These are phyloP conservation scores for Castanea mollissima DNA, from an alignment of 306 rosid genomes.

Conservation along the genomic window DNA sequence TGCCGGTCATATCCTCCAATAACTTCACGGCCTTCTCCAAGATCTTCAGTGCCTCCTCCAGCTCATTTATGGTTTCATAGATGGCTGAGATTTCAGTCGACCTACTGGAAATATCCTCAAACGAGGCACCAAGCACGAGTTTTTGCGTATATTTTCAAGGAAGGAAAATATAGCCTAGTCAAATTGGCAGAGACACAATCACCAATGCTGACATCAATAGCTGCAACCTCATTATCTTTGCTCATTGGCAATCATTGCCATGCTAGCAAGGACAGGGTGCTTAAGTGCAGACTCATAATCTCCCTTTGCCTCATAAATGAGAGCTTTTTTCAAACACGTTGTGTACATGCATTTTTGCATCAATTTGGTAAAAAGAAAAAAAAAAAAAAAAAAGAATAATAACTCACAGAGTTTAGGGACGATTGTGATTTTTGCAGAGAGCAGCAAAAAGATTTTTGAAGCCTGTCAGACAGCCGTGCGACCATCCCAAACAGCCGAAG, in stretches of 20 bases:
- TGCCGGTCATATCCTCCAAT: conserved; percentile 43
- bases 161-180: conserved; percentile 80
- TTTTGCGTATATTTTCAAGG: conserved; percentile 60
- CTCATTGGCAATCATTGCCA: conserved; percentile 86
- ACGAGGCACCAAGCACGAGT: conserved; percentile 41
- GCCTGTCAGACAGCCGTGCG: no score
- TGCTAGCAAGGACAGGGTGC: conserved; percentile 84
- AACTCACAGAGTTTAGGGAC: no score
- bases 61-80: conserved; percentile 65
- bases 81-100: conserved; percentile 63
- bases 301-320: conserved; percentile 76
- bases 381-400: no score
- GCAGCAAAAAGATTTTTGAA: no score
- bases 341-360: no score
- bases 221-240: conserved; percentile 74
- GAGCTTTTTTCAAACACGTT: conserved; percentile 24
- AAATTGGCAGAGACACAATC: conserved; percentile 63
- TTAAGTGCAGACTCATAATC: conserved; percentile 78
- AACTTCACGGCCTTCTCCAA: conserved; percentile 60
- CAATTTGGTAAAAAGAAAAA: no score
- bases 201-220: conserved; percentile 77
- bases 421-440: no score
- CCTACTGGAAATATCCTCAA: conserved; percentile 70
- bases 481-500: no score
- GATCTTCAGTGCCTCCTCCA: conserved; percentile 68